A percentile compares a stretch with the other conserved stretches of the same genome.
phyloP scores from a whole-genome alignment of 768 basidiomycete species.

The Suillus luteus region DNA sequence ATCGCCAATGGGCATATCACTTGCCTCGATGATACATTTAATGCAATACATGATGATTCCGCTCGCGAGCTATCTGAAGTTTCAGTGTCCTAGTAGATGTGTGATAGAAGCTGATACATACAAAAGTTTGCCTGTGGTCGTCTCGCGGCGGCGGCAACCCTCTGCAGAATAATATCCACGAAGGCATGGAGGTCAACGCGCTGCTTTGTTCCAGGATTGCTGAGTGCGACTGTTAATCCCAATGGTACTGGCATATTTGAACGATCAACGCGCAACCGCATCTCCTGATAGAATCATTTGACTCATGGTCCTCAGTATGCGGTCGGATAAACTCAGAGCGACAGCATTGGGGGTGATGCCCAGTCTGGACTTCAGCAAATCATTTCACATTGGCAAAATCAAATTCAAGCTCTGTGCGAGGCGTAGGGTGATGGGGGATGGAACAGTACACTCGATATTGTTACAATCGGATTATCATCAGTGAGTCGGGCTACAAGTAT shows the following conservation, averaged over 20 bases:
- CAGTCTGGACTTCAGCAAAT: not conserved
- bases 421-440: not conserved
- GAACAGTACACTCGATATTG: not conserved
- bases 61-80: not conserved
- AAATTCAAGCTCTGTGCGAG: not conserved
- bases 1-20: too few relatives aligned
- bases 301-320: too few relatives aligned
- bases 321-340: too few relatives aligned
- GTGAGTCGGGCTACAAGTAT: not conserved
- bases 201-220: slow-evolving; percentile 62
- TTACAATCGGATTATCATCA: not conserved
- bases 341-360: not conserved
- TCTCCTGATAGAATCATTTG: too few relatives aligned
- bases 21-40: too few relatives aligned
- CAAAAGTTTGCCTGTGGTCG: slow-evolving; percentile 77
- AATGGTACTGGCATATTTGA: slow-evolving; percentile 41
- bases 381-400: not conserved
- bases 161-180: slow-evolving; percentile 59
- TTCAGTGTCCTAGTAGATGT: too few relatives aligned
- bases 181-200: slow-evolving; percentile 44
- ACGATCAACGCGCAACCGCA: too few relatives aligned
- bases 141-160: slow-evolving; percentile 71
- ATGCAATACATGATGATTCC: not conserved
- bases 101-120: slow-evolving; percentile 39
- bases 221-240: slow-evolving; percentile 77